phyloP scores from a whole-genome alignment of 2,329 filamentous ascomycete species.

The Aspergillus terreus region DNA sequence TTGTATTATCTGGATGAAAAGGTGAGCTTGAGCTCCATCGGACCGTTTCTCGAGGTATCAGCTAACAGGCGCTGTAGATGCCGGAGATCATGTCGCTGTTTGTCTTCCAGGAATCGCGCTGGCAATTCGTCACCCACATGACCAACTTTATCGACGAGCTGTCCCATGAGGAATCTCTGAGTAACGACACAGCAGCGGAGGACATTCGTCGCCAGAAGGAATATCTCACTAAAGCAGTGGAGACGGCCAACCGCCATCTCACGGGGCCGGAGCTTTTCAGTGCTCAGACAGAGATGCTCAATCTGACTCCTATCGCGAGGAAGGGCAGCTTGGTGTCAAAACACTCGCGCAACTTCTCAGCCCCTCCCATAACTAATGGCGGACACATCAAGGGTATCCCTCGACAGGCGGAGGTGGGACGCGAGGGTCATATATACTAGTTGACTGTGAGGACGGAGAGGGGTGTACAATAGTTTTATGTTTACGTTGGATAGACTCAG shows the following conservation, averaged over 20 bases:
- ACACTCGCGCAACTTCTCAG: conserved; percentile 15
- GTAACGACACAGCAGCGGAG: conserved; percentile 40
- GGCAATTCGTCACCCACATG: conserved; percentile 69
- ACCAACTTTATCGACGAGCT: conserved; percentile 58
- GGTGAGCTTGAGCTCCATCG: conserved; percentile 27
- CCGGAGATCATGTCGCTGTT: conserved; percentile 81
- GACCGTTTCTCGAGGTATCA: not conserved
- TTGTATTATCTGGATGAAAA: conserved; percentile 67
- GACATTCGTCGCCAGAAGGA: conserved; percentile 51
- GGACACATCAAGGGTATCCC: conserved; percentile 62
- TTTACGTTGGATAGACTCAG: not conserved
- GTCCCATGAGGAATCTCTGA: conserved; percentile 45
- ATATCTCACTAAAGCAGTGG: conserved; percentile 69
- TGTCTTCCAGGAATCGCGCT: conserved; percentile 83
- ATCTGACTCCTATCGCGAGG: conserved; percentile 25
- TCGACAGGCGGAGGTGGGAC: conserved; percentile 41
- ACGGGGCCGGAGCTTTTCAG: conserved; percentile 83
- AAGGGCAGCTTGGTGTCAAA: conserved; percentile 22
- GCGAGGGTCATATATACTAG: conserved; percentile 35
- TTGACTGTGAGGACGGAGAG: not conserved
- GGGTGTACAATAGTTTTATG: too few species aligned
- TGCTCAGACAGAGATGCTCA: conserved; percentile 48
- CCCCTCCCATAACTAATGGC: conserved; percentile 22
- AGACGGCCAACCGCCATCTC: conserved; percentile 76
- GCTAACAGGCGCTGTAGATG: conserved; percentile 50